Percentiles rank a stretch among this genome's conserved stretches.
phyloP scores from a whole-genome alignment of 768 basidiomycete genomes.

The Leccinum truebloodii region DNA sequence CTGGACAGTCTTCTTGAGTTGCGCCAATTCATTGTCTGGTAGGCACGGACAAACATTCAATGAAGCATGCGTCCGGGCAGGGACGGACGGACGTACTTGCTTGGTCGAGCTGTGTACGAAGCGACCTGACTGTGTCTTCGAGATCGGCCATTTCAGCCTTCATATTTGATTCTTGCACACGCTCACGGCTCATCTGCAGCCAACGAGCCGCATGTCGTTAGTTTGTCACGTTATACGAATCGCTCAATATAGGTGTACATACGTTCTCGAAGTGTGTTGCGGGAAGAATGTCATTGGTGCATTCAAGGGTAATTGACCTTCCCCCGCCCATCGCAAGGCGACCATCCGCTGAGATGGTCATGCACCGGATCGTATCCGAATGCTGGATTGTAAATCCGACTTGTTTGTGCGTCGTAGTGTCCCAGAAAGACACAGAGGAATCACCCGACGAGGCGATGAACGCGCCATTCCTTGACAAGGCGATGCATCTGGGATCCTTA shows the following conservation, averaged over 20 bases:
- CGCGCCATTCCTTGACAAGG: neutral
- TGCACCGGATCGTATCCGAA: neutral
- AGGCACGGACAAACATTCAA: neutral
- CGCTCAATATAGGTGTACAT: neutral
- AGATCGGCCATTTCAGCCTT: neutral
- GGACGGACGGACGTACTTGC: neutral
- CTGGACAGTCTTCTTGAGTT: neutral
- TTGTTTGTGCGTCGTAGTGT: neutral
- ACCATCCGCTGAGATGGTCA: neutral
- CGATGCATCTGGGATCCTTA: neutral
- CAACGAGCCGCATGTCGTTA: neutral
- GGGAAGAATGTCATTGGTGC: neutral
- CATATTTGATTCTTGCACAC: neutral
- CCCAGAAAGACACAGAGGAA: neutral
- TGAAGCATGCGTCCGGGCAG: neutral
- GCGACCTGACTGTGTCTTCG: neutral
- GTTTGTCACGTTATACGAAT: neutral
- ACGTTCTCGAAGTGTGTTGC: neutral
- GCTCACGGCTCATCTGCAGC: neutral
- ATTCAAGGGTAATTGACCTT: neutral
- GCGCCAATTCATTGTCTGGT: neutral
- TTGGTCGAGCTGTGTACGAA: neutral
- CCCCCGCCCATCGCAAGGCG: neutral
- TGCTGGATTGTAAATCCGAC: neutral
- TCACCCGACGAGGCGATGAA: neutral